Conservation (phyloP, 345 rosid genomes). For the Dovyalis caffra region DNA sequence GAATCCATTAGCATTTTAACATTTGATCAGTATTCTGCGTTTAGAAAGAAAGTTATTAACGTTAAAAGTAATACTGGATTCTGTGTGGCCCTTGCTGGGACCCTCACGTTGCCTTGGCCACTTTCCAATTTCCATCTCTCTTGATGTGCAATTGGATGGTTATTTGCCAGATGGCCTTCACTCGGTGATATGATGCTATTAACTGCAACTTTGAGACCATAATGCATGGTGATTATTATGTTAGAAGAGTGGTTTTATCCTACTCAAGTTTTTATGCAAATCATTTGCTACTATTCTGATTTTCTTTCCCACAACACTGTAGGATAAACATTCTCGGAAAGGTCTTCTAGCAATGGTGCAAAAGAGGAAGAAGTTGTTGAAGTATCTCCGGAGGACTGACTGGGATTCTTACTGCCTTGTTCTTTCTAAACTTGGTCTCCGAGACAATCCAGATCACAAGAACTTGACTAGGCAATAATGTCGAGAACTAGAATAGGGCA, state of each 20-base stretch:
- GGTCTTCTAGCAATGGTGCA: conserved; percentile 86
- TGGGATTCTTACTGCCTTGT: conserved; percentile 86
- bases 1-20: too few relatives aligned
- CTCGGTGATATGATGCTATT: neutral
- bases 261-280: neutral
- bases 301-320: neutral
- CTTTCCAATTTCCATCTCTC: too few relatives aligned
- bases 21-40: too few relatives aligned
- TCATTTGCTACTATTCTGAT: neutral
- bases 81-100: too few relatives aligned
- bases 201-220: neutral
- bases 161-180: neutral
- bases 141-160: neutral
- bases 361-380: conserved; percentile 72
- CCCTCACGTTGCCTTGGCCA: too few relatives aligned
- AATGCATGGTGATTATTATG: neutral
- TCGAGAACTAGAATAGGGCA: neutral
- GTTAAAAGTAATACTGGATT: too few relatives aligned
- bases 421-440: conserved; percentile 74
- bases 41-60: too few relatives aligned
- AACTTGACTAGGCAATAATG: conserved; percentile 11
- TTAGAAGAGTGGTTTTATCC: neutral
- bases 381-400: conserved; percentile 83
- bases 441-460: conserved; percentile 74
- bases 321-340: conserved; percentile 91